Base-by-base conservation (phyloP, 2,329 filamentous ascomycete species). In the Talaromyces sp. region DNA sequence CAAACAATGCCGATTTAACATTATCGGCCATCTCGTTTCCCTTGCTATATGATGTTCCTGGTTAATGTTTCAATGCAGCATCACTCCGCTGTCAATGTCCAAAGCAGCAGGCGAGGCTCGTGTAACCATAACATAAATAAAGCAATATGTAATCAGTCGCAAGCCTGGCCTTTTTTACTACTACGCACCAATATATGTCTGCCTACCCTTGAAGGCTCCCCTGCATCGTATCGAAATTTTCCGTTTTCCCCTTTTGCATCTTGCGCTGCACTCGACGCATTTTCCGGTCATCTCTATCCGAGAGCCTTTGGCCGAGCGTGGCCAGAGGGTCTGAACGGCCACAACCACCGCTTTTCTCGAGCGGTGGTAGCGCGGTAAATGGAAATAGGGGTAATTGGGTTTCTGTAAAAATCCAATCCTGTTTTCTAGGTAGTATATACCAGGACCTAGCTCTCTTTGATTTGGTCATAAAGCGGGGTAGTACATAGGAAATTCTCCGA, bases 1-100 rank as follows among this genome's bases (percentile, higher is more conserved):
- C n/a, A n/a, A n/a, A n/a, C n/a, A n/a, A n/a, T n/a, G n/a, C n/a
- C n/a, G n/a, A n/a, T n/a, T n/a, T n/a, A n/a, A n/a, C n/a, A n/a
- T n/a, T n/a, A n/a, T n/a, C n/a, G n/a, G n/a, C n/a, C n/a, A n/a
- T n/a, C n/a, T n/a, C n/a, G n/a, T n/a, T n/a, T n/a, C n/a, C n/a
- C n/a, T n/a, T n/a, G n/a, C n/a, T n/a, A n/a, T n/a, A n/a, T n/a
- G n/a, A n/a, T n/a, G n/a, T n/a, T n/a, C n/a, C n/a, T n/a, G n/a
- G n/a, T n/a, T n/a, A n/a, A n/a, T n/a, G n/a, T n/a, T n/a, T n/a
- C n/a, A n/a, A n/a, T 38, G 56, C 46, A 52, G 24, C 49, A 53
- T 52, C 32, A n/a, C n/a, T n/a, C n/a, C 27, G 19, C 49, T 58
- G 56, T 49, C 56, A 58, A 38, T 52, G 27, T 58, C 56, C 32